A percentile compares a stretch with the other conserved stretches of the same genome.
Evolutionary conservation across 495 filamentous ascomycete genomes (phyloP).

Genomic region (Neurospora sp.): DNA sequence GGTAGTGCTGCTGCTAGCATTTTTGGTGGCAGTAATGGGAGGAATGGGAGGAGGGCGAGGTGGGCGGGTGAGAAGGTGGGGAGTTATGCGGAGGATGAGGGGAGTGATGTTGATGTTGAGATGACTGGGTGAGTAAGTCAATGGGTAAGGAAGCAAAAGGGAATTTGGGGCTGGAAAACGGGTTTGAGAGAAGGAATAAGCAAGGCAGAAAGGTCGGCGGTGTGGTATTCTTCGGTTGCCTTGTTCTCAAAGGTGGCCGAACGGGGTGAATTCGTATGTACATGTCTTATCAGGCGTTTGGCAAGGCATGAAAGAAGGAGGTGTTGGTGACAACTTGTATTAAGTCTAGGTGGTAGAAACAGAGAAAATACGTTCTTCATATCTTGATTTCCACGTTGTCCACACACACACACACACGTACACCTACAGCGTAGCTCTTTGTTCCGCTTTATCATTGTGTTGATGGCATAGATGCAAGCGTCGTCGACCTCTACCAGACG

Average conservation of each 20-base stretch:
- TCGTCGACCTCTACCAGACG: not conserved
- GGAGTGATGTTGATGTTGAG: slow-evolving; percentile 16
- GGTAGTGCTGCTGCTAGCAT: not conserved
- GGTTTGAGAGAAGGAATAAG: not conserved
- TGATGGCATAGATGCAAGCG: not conserved
- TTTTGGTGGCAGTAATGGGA: not conserved
- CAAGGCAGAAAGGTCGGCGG: not conserved
- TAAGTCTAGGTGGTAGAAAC: not conserved
- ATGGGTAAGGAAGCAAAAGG: not conserved
- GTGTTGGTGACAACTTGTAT: not conserved
- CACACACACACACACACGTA: not conserved
- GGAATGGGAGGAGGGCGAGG: slow-evolving; percentile 11
- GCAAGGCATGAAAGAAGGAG: not conserved
- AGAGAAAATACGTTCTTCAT: not conserved
- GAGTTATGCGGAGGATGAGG: slow-evolving; percentile 31
- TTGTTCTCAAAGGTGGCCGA: not conserved
- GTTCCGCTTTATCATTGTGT: not conserved
- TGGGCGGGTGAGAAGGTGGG: slow-evolving; percentile 19
- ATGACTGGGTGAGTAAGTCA: not conserved
- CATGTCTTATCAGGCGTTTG: not conserved
- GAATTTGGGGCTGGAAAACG: not conserved
- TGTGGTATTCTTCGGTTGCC: not conserved
- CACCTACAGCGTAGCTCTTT: not conserved
- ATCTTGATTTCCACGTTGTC: not conserved
- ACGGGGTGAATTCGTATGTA: not conserved